Evolutionary conservation across 2,329 filamentous ascomycete genomes (phyloP), one percentile per base, ranked within the genome.

Genomic region (Epichloe gansuensis): DNA sequence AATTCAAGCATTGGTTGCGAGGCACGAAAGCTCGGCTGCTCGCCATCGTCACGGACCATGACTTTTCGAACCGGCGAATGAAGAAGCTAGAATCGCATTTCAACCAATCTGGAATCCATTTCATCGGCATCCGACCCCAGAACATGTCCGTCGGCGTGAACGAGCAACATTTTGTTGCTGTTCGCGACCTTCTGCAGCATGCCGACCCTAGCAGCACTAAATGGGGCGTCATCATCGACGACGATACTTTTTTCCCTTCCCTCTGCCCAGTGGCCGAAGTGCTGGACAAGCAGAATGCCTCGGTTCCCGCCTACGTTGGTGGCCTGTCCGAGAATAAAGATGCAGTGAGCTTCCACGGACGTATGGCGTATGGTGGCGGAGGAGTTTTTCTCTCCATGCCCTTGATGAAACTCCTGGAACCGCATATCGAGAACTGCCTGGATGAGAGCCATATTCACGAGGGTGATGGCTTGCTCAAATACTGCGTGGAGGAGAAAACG

Each of bases 221-320:
- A 35, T 83, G 80, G 79, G 71, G 74, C 13, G 74, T 72, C 45
- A 68, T 82, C 47, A 71, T 82, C 39, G 79, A 83, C 59, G 80
- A 83, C 58, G 80, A 83, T 58, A 83, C 80, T 82, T 83, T 62
- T 62, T 82, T 82, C 61, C 72, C 75, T 2, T 77, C 74, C 2
- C 71, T 82, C 44, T 63, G 73, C 49, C 68, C 69, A 0, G 66
- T 83, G 15, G 67, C 72, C 23, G 62, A 71, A n/a, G 68, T 72
- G 5, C 69, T 82, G 2, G 59, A 59, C 36, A 61, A 65, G 39
- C 71, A 77, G 55, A 73, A 82, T 58, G 68, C 75, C 58, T 70
- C 67, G 2, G 60, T 68, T 21, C 69, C 75, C 3, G 61, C 68
- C 38, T 83, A 81, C 62, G 66, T 82, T 11, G 80, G 80, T 3